Base-by-base conservation (phyloP, 768 basidiomycete genomes). In the Lentinula guzmanii region DNA sequence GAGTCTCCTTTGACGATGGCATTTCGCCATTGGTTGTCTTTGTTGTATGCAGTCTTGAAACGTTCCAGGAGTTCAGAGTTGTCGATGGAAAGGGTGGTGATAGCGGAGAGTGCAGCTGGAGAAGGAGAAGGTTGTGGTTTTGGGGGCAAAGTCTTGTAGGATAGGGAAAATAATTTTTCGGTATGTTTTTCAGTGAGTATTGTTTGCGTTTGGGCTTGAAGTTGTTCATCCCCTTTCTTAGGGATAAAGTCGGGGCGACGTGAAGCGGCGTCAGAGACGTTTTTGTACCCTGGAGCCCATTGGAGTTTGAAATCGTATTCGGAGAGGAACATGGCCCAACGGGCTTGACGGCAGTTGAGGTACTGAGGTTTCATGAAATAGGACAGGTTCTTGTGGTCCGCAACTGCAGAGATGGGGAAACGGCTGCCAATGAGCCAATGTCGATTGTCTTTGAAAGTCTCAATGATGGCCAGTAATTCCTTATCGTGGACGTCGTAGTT, bases 321-420 rank as follows among this genome's bases (percentile, higher is more conserved):
- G 4, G 74, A 72, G 37, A 82, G 70, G 56, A 71, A 73, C 69
- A 77, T 72, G 1, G 77, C 65, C 83, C 82, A 84, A 15, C 73
- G 67, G 0, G 75, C 79, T 68, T 84, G 84, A 0, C 75, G 68
- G 31, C 71, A 69, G 62, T 74, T 82, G 1, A 84, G 73, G 5
- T 76, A 63, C 11, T 72, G 69, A 31, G 76, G 65, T 6, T 70
- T 64, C 60, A 70, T 72, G 65, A 82, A 83, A 62, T 81, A 82
- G 35, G 72, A 67, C 5, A 82, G 75, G 51, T 82, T 80, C 54
- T 76, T 71, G 62, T 77, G 74, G 61, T 79, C 68, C 1, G 60
- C 73, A 50, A 67, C 61, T 43, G 65, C 67, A 6, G 66, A 59
- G 50, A 76, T 66, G 0, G 67, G 62, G 10, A 60, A 62, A 8